A percentile compares a stretch with the other conserved stretches of the same genome.
phyloP scores from a whole-genome alignment of 2,329 filamentous ascomycete species.

The Pseudopyricularia javanii region DNA sequence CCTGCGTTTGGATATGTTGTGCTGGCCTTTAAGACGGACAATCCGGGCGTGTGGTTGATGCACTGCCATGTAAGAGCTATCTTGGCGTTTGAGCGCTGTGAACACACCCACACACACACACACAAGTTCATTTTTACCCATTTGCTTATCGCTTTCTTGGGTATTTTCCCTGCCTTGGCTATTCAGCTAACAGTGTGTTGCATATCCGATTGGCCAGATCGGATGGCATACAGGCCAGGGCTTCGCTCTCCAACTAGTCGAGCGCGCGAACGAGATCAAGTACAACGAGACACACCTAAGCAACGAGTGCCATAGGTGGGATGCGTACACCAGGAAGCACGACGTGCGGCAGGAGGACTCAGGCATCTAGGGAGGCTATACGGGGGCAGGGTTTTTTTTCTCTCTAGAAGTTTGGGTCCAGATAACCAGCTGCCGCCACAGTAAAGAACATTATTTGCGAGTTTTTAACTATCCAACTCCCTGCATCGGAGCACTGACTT shows the following conservation, averaged over 20 bases:
- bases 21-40: constrained; percentile 3
- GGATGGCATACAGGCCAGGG: background rate
- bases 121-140: too few species aligned
- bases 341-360: background rate
- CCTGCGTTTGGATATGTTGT: constrained; percentile 1
- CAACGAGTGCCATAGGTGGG: background rate
- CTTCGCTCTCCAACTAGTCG: constrained; percentile 1
- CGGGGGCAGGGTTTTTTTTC: too few species aligned
- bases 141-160: too few species aligned
- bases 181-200: too few species aligned
- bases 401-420: too few species aligned
- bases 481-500: too few species aligned
- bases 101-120: too few species aligned
- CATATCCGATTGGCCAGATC: background rate
- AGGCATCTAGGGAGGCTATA: background rate
- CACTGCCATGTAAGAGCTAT: constrained; percentile 2
- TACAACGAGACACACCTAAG: background rate
- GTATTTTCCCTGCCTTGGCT: too few species aligned
- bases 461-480: too few species aligned
- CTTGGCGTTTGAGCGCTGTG: background rate
- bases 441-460: too few species aligned
- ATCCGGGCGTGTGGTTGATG: constrained; percentile 4
- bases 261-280: background rate
- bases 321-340: background rate
- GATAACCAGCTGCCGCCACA: too few species aligned